A percentile compares a stretch with the other conserved stretches of the same genome.
Evolutionary conservation across 768 basidiomycete genomes (phyloP).

Genomic region (Pholiota microspora): DNA sequence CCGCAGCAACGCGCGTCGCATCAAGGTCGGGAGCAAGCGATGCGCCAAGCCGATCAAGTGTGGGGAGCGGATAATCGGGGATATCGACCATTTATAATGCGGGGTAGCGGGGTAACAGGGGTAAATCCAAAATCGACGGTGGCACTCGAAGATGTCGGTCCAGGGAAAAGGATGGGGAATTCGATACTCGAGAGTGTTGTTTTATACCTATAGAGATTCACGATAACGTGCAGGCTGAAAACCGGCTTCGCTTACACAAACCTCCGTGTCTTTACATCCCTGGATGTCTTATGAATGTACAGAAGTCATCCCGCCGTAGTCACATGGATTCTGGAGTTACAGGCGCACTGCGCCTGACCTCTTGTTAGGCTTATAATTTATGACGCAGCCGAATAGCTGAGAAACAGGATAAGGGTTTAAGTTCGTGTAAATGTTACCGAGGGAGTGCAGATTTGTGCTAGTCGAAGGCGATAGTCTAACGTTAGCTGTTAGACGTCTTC

Average conservation of each 20-base stretch:
- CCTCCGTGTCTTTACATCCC: not conserved
- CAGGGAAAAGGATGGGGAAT: not conserved
- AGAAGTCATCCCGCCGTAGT: not conserved
- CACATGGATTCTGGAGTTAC: not conserved
- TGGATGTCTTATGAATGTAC: not conserved
- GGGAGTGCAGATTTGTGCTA: no score
- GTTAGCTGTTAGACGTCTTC: no score
- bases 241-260: not conserved
- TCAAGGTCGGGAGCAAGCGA: conserved; percentile 9
- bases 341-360: not conserved
- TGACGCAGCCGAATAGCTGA: no score
- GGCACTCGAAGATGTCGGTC: not conserved
- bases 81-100: conserved; percentile 1
- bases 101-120: not conserved
- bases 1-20: conserved; percentile 11
- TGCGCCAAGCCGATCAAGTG: conserved; percentile 15
- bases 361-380: no score
- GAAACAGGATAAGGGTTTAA: no score
- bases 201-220: not conserved
- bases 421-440: no score
- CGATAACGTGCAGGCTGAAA: not conserved
- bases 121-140: not conserved
- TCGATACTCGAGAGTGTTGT: not conserved
- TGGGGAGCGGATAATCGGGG: conserved; percentile 15
- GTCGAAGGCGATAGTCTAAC: no score